A percentile compares a stretch with the other conserved stretches of the same genome.
These are phyloP conservation scores for Panicum hallii DNA, from an alignment of 202 grass and related monocot genomes.

Conservation along the genomic window DNA sequence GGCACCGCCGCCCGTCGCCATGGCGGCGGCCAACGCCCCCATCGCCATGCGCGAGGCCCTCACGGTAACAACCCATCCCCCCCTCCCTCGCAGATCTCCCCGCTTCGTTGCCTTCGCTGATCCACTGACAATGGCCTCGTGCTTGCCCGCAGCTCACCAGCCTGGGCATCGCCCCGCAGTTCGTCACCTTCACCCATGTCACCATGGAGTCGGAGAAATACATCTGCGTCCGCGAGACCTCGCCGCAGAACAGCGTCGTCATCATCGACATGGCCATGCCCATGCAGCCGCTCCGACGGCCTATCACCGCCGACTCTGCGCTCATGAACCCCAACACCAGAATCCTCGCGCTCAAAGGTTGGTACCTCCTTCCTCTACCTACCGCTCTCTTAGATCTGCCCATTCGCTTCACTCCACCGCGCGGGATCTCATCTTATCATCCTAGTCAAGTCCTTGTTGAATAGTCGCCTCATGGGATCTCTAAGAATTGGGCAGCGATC, in stretches of 20 bases:
- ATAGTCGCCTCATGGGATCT: conserved; percentile 6
- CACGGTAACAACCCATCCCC: conserved; percentile 44
- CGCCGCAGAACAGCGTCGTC: conserved; percentile 91
- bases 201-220: conserved; percentile 96
- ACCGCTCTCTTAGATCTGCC: conserved; percentile 24
- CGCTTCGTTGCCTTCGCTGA: too few relatives aligned
- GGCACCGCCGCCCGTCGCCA: conserved; percentile 44
- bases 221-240: conserved; percentile 89
- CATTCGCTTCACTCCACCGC: background rate
- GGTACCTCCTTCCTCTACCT: background rate
- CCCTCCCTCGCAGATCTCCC: background rate
- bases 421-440: conserved; percentile 25
- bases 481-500: background rate
- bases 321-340: conserved; percentile 91
- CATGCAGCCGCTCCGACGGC: conserved; percentile 77
- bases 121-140: background rate
- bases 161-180: conserved; percentile 81
- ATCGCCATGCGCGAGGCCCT: conserved; percentile 79
- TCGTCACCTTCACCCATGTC: conserved; percentile 90
- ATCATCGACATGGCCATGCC: conserved; percentile 93
- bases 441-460: background rate
- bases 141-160: conserved; percentile 64
- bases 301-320: conserved; percentile 92
- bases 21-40: conserved; percentile 88
- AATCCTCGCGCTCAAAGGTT: conserved; percentile 97